Base-by-base conservation (phyloP, 139 green algal genomes). In the Coelastrella sp. region DNA sequence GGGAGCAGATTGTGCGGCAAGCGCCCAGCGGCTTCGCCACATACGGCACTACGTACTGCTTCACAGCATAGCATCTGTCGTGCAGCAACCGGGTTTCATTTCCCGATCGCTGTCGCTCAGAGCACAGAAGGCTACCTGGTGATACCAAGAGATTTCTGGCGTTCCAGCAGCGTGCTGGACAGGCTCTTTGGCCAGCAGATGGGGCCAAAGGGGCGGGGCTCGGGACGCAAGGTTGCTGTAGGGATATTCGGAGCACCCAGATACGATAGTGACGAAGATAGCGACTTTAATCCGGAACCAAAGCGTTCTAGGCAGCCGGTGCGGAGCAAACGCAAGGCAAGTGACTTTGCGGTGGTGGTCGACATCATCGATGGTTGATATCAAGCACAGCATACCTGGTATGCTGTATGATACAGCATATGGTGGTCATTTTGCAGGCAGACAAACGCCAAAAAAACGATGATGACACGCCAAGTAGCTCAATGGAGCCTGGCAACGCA, bases 241-340 rank as follows among this genome's bases (percentile, higher is more conserved):
- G 80, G 80, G 10, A 32, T 86, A 0, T 22, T 86, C n/a, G 80
- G 80, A 8, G 80, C n/a, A 22, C n/a, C n/a, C 13, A 14, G 80
- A 19, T 86, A 86, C 61, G 59, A 86, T 23, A 86, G 80, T 71
- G 59, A 86, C 5, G 80, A 86, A 3, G 80, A 86, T 59, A 65
- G 65, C 17, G 80, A 86, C 60, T 86, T 73, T 16, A 13, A 8
- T 0, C 80, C 80, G n/a, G 11, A 5, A 11, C 7, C 3, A 59
- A 17, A 14, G 3, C 5, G 22, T 17, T 17, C 11, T 8, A 22
- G 19, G n/a, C 32, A 86, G 80, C 80, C 58, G 10, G 14, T 4
- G 61, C 60, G 59, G 4, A 19, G 13, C 4, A 56, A 47, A 16
- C 80, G 80, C 80, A 75, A 86, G 80, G 80, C 80, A 86, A 59